These are phyloP conservation scores for Thielaviopsis musarum DNA, from an alignment of 2,329 filamentous ascomycete genomes.

Conservation along the genomic window DNA sequence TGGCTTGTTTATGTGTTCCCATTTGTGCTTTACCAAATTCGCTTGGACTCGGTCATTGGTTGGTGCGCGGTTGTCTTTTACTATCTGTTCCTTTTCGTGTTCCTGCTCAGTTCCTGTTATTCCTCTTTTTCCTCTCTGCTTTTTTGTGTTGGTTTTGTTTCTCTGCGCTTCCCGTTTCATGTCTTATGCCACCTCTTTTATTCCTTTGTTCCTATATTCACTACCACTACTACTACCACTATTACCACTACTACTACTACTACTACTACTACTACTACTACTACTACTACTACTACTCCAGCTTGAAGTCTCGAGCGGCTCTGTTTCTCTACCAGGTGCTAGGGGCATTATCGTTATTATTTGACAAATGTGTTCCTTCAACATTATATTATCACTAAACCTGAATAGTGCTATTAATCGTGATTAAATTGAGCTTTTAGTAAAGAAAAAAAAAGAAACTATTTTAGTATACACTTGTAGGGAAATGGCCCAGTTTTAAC, in stretches of 20 bases:
- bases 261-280: too few relatives aligned
- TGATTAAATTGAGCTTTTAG: background rate
- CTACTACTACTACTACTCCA: too few relatives aligned
- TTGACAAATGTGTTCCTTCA: too few relatives aligned
- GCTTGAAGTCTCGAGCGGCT: background rate
- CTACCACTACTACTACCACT: background rate
- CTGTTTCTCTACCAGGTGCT: background rate
- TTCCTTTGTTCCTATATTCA: background rate
- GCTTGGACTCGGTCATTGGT: background rate
- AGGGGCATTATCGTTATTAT: background rate
- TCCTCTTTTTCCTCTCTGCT: background rate
- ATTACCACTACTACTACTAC: too few relatives aligned
- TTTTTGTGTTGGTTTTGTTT: background rate
- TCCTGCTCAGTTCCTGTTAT: background rate
- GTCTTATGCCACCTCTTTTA: background rate
- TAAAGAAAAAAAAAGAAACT: background rate
- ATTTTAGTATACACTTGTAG: background rate
- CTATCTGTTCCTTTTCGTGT: background rate
- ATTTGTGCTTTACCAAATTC: background rate
- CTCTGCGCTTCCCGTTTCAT: constrained; percentile 1
- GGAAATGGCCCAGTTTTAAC: too few relatives aligned
- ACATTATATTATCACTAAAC: background rate
- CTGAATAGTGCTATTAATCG: background rate
- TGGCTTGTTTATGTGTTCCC: constrained; percentile 1
- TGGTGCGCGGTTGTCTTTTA: background rate